These are phyloP conservation scores for Lyophyllum shimeji DNA, from an alignment of 768 basidiomycete genomes.

Conservation along the genomic window DNA sequence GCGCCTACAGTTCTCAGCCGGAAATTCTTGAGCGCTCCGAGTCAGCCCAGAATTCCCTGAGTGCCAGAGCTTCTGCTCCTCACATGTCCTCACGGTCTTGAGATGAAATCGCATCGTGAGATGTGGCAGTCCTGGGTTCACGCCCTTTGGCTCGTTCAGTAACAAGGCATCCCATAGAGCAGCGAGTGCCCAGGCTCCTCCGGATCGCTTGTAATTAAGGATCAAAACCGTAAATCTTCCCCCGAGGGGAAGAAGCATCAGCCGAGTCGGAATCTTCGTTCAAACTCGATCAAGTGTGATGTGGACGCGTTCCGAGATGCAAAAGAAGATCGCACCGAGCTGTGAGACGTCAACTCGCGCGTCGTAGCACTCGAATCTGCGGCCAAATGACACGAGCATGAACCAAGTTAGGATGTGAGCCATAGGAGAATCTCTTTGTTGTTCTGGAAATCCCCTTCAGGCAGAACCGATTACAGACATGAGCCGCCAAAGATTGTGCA, in stretches of 20 bases:
- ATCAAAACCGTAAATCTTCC: neutral
- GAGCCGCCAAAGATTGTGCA: neutral
- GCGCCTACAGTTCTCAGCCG: neutral
- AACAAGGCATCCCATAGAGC: neutral
- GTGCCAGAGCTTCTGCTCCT: neutral
- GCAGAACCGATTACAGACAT: neutral
- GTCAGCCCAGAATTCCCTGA: neutral
- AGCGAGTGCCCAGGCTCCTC: neutral
- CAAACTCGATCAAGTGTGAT: neutral
- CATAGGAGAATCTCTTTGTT: no score
- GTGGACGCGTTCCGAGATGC: neutral
- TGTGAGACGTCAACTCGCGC: no score
- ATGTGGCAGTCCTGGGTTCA: neutral
- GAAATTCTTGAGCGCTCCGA: neutral
- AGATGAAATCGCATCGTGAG: neutral
- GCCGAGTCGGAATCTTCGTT: neutral
- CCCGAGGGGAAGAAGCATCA: neutral
- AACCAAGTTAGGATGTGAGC: no score
- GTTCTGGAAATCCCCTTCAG: neutral
- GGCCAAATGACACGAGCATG: no score
- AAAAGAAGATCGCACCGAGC: neutral
- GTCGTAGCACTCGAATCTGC: no score
- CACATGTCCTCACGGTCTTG: neutral
- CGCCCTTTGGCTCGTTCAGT: neutral
- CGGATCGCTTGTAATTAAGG: neutral